phyloP scores from a whole-genome alignment of 2,329 filamentous ascomycete species.

The Sordariomycetes sp. region DNA sequence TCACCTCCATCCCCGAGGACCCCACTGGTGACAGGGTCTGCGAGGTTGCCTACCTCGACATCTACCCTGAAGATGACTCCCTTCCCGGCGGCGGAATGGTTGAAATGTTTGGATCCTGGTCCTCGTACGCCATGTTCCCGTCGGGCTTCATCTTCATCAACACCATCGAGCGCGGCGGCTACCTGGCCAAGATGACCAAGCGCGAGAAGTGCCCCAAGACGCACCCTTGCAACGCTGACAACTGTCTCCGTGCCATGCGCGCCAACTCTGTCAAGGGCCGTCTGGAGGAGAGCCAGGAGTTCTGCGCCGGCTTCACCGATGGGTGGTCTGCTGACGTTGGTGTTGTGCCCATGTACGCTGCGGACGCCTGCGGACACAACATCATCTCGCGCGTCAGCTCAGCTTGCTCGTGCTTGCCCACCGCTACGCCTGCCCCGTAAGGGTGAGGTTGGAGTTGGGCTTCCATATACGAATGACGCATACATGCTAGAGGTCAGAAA shows the following conservation, averaged over 20 bases:
- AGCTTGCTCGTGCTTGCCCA: conserved; percentile 13
- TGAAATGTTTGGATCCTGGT: conserved; percentile 31
- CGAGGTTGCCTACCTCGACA: conserved; percentile 35
- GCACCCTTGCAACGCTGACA: conserved; percentile 11
- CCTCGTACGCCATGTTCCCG: conserved; percentile 32
- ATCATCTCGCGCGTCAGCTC: conserved; percentile 12
- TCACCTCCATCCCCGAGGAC: conserved; percentile 18
- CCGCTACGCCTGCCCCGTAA: conserved; percentile 6
- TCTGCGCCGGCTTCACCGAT: conserved; percentile 11
- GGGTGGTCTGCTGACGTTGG: conserved; percentile 9
- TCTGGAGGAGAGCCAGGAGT: conserved; percentile 11
- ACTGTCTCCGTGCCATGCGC: conserved; percentile 12
- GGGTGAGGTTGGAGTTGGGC: too few relatives aligned
- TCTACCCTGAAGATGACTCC: conserved; percentile 35
- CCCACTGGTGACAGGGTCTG: conserved; percentile 27
- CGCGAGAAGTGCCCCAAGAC: conserved; percentile 10
- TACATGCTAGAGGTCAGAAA: too few relatives aligned
- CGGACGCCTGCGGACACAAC: conserved; percentile 9
- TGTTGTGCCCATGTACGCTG: conserved; percentile 10
- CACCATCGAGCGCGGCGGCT: conserved; percentile 31
- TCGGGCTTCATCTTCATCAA: conserved; percentile 31
- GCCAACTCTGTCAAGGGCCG: conserved; percentile 8
- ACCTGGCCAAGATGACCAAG: conserved; percentile 13
- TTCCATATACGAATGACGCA: too few relatives aligned
- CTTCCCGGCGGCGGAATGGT: conserved; percentile 22